Conservation (phyloP, 1,284 basidiomycete genomes). For the Ganoderma lingzhi region DNA sequence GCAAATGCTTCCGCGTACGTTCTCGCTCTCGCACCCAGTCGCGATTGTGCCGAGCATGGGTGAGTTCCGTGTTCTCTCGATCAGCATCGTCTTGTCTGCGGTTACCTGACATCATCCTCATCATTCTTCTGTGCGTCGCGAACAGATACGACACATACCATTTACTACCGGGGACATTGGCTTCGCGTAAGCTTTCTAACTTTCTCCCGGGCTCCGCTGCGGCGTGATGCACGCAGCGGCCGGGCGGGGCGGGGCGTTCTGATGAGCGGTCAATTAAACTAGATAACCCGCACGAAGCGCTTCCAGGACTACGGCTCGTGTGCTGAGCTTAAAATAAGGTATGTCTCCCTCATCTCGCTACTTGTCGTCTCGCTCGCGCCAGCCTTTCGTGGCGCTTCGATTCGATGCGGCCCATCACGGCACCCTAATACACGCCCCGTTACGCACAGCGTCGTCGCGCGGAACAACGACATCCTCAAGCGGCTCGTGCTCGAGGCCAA, state of each 20-base stretch:
- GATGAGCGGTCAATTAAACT: slow-evolving; percentile 33
- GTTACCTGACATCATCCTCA: slow-evolving; percentile 36
- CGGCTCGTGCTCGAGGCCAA: slow-evolving; percentile 85
- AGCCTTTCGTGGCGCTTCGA: slow-evolving; percentile 21
- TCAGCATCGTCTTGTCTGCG: slow-evolving; percentile 3
- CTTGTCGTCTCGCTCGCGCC: not conserved
- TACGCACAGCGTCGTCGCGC: slow-evolving; percentile 75
- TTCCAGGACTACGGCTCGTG: slow-evolving; percentile 77
- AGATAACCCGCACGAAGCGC: slow-evolving; percentile 83
- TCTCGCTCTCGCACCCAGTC: slow-evolving; percentile 27
- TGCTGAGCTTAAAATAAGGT: slow-evolving; percentile 82
- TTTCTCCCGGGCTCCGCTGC: slow-evolving; percentile 7
- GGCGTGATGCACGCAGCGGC: slow-evolving; percentile 22
- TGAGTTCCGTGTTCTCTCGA: slow-evolving; percentile 25
- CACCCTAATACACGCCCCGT: slow-evolving; percentile 14
- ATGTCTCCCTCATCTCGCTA: slow-evolving; percentile 21
- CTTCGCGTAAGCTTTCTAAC: slow-evolving; percentile 61
- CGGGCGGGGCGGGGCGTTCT: slow-evolving; percentile 31
- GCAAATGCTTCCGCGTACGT: not conserved
- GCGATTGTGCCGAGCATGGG: slow-evolving; percentile 44
- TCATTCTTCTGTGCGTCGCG: slow-evolving; percentile 14
- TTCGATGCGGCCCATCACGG: slow-evolving; percentile 8
- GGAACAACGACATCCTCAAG: slow-evolving; percentile 86
- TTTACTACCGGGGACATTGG: slow-evolving; percentile 88
- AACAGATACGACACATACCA: slow-evolving; percentile 83